A percentile compares a stretch with the other conserved stretches of the same genome.
Evolutionary conservation across 164 flowering plant species (phyloP).

Genomic region (Platanus orientalis): DNA sequence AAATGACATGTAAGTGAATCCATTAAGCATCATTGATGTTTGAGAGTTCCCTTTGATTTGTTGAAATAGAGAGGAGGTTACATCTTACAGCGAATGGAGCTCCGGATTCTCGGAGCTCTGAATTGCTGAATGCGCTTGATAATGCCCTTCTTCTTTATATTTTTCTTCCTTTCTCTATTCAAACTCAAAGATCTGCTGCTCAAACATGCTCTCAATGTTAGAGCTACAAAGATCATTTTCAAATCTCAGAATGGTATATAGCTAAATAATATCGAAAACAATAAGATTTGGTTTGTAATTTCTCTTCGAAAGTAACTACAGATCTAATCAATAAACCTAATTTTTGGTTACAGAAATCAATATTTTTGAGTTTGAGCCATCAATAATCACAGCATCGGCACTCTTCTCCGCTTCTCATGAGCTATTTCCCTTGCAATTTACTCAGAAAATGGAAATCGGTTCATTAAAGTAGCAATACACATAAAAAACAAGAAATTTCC

Average conservation of each 20-base stretch:
- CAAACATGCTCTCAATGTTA: constrained; percentile 33
- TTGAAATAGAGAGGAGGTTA: constrained; percentile 36
- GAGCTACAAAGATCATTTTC: constrained; percentile 49
- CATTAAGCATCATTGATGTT: too few relatives aligned
- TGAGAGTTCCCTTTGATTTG: neutral
- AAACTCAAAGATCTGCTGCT: constrained; percentile 36
- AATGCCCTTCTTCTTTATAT: constrained; percentile 59
- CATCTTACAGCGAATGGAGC: constrained; percentile 53
- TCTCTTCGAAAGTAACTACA: neutral
- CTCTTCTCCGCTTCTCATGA: constrained; percentile 54
- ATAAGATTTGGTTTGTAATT: neutral
- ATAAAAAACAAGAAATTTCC: too few relatives aligned
- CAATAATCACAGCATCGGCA: constrained; percentile 60
- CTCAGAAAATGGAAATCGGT: too few relatives aligned
- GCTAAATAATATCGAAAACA: neutral
- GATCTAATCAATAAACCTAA: neutral
- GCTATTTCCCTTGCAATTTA: constrained; percentile 42
- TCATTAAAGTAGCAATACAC: too few relatives aligned
- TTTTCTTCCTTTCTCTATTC: constrained; percentile 48
- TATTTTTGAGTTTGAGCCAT: constrained; percentile 56
- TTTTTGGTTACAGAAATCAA: constrained; percentile 32
- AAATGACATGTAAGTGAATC: too few relatives aligned
- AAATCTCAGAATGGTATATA: constrained; percentile 49
- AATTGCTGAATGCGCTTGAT: constrained; percentile 76
- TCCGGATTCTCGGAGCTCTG: constrained; percentile 50